Conservation (phyloP, 2,329 filamentous ascomycete genomes). For the Zasmidium citrigriseum region DNA sequence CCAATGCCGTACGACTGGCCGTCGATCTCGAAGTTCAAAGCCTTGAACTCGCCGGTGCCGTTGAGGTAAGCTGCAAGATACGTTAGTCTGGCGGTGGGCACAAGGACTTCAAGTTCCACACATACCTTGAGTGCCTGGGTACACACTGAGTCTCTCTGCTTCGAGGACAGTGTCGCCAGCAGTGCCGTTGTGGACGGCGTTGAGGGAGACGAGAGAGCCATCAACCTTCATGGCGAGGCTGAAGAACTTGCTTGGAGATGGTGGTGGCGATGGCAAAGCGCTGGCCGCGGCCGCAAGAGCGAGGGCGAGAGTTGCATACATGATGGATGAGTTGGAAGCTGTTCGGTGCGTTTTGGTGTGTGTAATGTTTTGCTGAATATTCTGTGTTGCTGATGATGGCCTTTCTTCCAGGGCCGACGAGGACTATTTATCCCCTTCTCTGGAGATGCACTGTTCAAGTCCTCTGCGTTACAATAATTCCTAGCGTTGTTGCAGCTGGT, state of each 20-base stretch:
- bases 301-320: slow-evolving; percentile 12
- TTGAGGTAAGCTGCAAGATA: slow-evolving; percentile 8
- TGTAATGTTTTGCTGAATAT: background rate
- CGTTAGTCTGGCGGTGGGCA: background rate
- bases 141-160: slow-evolving; percentile 7
- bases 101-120: no score
- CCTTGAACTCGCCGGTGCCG: slow-evolving; percentile 1
- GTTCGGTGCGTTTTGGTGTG: background rate
- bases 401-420: background rate
- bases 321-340: background rate
- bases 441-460: no score
- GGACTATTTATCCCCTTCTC: background rate
- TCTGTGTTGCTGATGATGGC: background rate
- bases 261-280: slow-evolving; percentile 11
- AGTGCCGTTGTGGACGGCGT: slow-evolving; percentile 12
- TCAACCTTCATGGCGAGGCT: slow-evolving; percentile 9
- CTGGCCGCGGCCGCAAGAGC: slow-evolving; percentile 8
- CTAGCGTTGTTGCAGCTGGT: background rate
- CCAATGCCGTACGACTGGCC: slow-evolving; percentile 3
- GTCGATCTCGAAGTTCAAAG: slow-evolving; percentile 12
- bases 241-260: no score
- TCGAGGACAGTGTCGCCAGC: slow-evolving; percentile 6
- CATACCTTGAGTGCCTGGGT: slow-evolving; percentile 14
- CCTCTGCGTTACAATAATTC: no score
- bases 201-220: slow-evolving; percentile 6